These are phyloP conservation scores for Nelumbo lutea DNA, from an alignment of 164 flowering plant species.

Conservation along the genomic window DNA sequence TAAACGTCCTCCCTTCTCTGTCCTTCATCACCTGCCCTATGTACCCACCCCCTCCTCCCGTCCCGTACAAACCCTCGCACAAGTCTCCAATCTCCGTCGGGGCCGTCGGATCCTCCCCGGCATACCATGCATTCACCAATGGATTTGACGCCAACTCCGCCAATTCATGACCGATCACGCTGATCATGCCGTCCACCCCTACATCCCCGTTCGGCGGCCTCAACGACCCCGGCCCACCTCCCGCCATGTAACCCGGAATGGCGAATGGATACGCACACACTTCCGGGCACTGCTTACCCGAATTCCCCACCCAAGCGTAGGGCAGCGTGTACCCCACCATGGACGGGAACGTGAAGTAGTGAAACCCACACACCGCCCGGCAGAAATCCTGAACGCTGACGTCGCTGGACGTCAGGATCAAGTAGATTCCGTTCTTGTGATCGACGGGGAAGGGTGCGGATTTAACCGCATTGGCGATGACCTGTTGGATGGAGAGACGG, in stretches of 20 bases:
- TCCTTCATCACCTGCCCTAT: slow-evolving; percentile 84
- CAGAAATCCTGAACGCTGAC: slow-evolving; percentile 85
- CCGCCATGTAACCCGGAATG: slow-evolving; percentile 71
- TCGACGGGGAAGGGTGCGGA: slow-evolving; percentile 61
- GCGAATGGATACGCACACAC: slow-evolving; percentile 49
- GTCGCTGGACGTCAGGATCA: slow-evolving; percentile 67
- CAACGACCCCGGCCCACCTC: slow-evolving; percentile 46
- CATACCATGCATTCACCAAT: slow-evolving; percentile 91
- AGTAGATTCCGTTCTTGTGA: slow-evolving; percentile 77
- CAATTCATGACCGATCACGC: slow-evolving; percentile 89
- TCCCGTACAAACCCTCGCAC: slow-evolving; percentile 92
- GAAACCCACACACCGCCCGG: slow-evolving; percentile 91
- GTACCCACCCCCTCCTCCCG: slow-evolving; percentile 94
- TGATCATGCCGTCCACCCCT: slow-evolving; percentile 91
- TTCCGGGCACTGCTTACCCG: slow-evolving; percentile 80
- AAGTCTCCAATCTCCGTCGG: slow-evolving; percentile 94
- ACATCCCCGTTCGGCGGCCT: slow-evolving; percentile 70
- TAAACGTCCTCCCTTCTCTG: slow-evolving; percentile 53
- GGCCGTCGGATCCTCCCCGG: slow-evolving; percentile 92
- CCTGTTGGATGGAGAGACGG: slow-evolving; percentile 66
- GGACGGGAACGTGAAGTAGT: slow-evolving; percentile 92
- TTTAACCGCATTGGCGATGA: slow-evolving; percentile 56
- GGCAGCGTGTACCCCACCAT: slow-evolving; percentile 87
- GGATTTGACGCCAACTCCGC: slow-evolving; percentile 91
- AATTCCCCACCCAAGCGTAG: slow-evolving; percentile 95